Percentiles rank a stretch among this genome's conserved stretches.
These are phyloP conservation scores for Boletus tomentosulus DNA, from an alignment of 768 basidiomycete genomes.

Conservation along the genomic window DNA sequence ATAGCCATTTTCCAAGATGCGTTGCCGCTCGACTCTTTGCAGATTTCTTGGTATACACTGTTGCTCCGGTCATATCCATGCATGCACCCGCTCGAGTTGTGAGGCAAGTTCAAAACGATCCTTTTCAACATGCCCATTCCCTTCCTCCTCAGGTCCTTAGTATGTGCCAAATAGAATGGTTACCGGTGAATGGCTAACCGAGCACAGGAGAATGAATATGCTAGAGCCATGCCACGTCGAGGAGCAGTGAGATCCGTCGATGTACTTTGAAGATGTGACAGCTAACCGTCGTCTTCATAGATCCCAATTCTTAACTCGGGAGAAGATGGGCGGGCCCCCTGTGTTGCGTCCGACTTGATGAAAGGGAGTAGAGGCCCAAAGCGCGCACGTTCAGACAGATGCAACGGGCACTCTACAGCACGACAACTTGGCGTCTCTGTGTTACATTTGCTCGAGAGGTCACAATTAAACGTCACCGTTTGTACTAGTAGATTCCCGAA, in stretches of 20 bases:
- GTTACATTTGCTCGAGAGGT: too few species aligned
- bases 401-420: too few species aligned
- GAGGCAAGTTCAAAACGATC: not conserved
- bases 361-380: too few species aligned
- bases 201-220: not conserved
- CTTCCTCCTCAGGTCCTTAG: not conserved
- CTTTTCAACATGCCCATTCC: not conserved
- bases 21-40: conserved; percentile 2
- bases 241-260: too few species aligned
- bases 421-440: too few species aligned
- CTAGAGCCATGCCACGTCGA: not conserved
- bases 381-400: too few species aligned
- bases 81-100: conserved; percentile 2
- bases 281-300: not conserved
- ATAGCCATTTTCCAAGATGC: conserved; percentile 9
- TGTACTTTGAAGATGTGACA: not conserved
- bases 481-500: too few species aligned
- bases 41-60: conserved; percentile 2
- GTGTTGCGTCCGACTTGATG: not conserved
- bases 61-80: conserved; percentile 8
- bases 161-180: not conserved
- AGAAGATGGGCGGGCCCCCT: not conserved
- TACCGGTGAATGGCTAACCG: not conserved
- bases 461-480: too few species aligned
- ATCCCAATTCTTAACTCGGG: not conserved